Base-by-base conservation (phyloP, 768 basidiomycete genomes). In the Chlorophyllum brunneum region DNA sequence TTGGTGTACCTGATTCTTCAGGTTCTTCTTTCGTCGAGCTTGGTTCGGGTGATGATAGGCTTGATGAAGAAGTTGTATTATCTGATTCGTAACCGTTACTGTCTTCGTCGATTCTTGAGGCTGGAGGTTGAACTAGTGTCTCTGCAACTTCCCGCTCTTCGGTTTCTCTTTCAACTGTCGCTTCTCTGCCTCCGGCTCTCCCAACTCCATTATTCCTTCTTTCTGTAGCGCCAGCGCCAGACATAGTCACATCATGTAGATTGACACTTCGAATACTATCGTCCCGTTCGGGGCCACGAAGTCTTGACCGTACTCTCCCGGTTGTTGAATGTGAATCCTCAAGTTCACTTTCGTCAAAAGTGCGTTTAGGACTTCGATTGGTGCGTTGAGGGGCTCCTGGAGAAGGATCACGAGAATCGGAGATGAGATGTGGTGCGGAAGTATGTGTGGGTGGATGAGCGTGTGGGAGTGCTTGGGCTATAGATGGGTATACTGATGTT, bases 291-390 rank as follows among this genome's bases (percentile, higher is more conserved):
- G 40, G 42, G 0, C 53, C 56, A 38, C 37, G 27, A 20, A 49
- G 38, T 30, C 52, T 46, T 29, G 56, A 56, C 26, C 56, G 57
- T 13, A 49, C 56, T 37, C 46, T 23, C 9, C 55, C 51, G 31
- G 46, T 31, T 0, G 33, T 42, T 10, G 49, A 24, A 42, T 54
- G 52, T 1, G 45, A 38, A 22, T 56, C 56, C 11, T 55, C 59
- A 1, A 63, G 37, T n/a, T 54, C 60, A 16, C 61, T 62, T 31
- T 70, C 67, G 51, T 69, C 69, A 51, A 71, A 69, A 0, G 70
- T 63, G 16, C 71, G 59, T 60, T 69, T 69, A 10, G 67, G 67
- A n/a, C 54, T 56, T 13, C 51, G 18, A 29, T 51, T 51, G 1
- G 41, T 34, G 2, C 49, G 40, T 18, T 42, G 61, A 60, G 18